Base-by-base conservation (phyloP, 2,329 filamentous ascomycete genomes). In the Sporothrix variecibatus region DNA sequence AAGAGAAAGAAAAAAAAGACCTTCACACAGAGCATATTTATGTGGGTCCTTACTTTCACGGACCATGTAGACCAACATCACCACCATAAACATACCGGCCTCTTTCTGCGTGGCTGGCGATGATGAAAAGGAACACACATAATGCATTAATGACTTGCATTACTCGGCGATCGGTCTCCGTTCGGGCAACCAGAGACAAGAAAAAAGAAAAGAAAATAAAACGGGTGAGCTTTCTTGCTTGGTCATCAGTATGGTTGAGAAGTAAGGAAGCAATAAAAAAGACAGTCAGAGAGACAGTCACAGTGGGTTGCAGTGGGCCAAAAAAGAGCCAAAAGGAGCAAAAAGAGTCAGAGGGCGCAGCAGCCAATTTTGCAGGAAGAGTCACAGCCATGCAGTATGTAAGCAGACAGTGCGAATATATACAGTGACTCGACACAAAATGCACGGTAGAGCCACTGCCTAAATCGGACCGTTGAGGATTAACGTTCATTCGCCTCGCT, bases 401-500 rank as follows among this genome's bases (percentile, higher is more conserved):
- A 31, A 11, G 15, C 3, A 23, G 1, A 56, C 67, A 53, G 67
- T 69, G 46, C 20, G 11, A 2, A 26, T n/a, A 5, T 23, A 38
- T 5, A 62, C 7, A 49, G 2, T 26, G 34, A 17, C 17, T 49
- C 2, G 2, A 3, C 15, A 5, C 15, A 49, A 0, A 17, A 31
- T 7, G 23, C 43, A 72, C 70, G 3, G 58, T 72, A 20, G 0
- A 12, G 40, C 26, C 40, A 56, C 38, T 72, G 53, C 56, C 68
- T 71, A 60, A 71, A 58, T 60, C 12, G 69, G 53, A 49, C 43
- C 31, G 15, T n/a, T 20, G n/a, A 15, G 31, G 43, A 6, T 46
- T 51, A 4, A 31, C 26, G 53, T 38, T 62, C 56, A 72, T 72
- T 72, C 70, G 70, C 38, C 70, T 72, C 70, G 70, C 70, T 72